Evolutionary conservation across 1,284 basidiomycete species (phyloP).

Genomic region (Xerocomus amazonicus): DNA sequence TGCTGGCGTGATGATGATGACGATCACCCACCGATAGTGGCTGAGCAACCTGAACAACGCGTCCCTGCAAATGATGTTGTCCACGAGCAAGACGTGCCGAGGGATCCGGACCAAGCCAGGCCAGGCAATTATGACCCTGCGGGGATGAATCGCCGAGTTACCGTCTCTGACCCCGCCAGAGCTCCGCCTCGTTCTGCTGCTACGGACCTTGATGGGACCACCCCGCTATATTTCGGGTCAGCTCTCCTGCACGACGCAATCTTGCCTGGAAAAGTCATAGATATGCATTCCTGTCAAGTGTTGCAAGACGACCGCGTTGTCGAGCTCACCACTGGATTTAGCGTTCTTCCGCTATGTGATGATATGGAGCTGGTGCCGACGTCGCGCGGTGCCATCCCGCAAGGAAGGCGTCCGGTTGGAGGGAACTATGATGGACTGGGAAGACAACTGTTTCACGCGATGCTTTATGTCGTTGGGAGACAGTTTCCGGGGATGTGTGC

Average conservation of each 20-base stretch:
- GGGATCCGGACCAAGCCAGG: not conserved
- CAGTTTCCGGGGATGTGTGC: conserved; percentile 9
- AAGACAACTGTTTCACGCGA: conserved; percentile 6
- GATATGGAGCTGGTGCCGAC: conserved; percentile 4
- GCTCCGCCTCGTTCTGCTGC: not conserved
- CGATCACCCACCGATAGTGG: not conserved
- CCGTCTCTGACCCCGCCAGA: not conserved
- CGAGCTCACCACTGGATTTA: conserved; percentile 2
- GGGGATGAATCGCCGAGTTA: not conserved
- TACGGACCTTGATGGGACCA: conserved; percentile 4
- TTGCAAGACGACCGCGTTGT: not conserved
- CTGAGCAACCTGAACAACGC: not conserved
- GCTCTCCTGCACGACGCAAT: conserved; percentile 1
- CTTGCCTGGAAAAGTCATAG: not conserved
- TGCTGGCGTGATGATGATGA: conserved; percentile 3
- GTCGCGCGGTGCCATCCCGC: not conserved
- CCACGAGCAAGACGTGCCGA: not conserved
- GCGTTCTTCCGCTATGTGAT: not conserved
- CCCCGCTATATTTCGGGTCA: conserved; percentile 4
- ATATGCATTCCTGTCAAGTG: not conserved
- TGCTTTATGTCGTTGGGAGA: conserved; percentile 9
- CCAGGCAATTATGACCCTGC: not conserved
- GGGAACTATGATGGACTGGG: conserved; percentile 7
- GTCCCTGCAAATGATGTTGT: not conserved
- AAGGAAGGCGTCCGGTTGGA: conserved; percentile 5